Base-by-base conservation (phyloP, 768 basidiomycete species). In the Russula dissimulans region DNA sequence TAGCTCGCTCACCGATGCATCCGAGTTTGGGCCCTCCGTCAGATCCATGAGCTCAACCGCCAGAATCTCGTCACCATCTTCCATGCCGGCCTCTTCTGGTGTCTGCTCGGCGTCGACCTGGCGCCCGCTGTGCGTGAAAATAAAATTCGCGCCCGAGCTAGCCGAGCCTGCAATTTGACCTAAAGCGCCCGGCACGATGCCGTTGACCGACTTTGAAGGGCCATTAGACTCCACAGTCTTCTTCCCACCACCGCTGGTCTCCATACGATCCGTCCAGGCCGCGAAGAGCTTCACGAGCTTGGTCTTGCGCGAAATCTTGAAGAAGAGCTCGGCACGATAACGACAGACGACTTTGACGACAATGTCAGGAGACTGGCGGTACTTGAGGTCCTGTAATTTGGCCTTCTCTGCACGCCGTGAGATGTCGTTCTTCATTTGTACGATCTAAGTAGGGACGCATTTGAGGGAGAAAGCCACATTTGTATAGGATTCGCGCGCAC, bases 31-130 rank as follows among this genome's bases (percentile, higher is more conserved):
- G 36, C 81, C 81, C 55, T 87, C 84, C 7, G 91, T 93, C 66
- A 94, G 77, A 70, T 94, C 91, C 89, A 92, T 89, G 71, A 94
- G 73, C 74, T 94, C 91, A 18, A 93, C 86, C 14, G 91, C 91
- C 52, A 91, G 75, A 69, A 94, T 89, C 73, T 92, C 89, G 70
- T 94, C 91, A 5, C 85, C 85, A 66, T 91, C 88, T 67, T 94
- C 91, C 78, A 94, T 87, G 5, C 87, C 88, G 50, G 84, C 80
- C 66, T 93, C 90, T 69, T 93, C 91, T 26, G 90, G 87, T 10
- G 91, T 91, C 70, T 86, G 85, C 52, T 92, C 89, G 14, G 84
- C 78, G 57, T 89, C 87, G n/a, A 94, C 71, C 52, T 81, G 81
- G 65, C 88, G 77, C 29, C 91, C 91, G 62, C 87, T 84, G 68